Evolutionary conservation across 805 yeast genomes (phyloP).

Genomic region (Lipomyces japonicus): DNA sequence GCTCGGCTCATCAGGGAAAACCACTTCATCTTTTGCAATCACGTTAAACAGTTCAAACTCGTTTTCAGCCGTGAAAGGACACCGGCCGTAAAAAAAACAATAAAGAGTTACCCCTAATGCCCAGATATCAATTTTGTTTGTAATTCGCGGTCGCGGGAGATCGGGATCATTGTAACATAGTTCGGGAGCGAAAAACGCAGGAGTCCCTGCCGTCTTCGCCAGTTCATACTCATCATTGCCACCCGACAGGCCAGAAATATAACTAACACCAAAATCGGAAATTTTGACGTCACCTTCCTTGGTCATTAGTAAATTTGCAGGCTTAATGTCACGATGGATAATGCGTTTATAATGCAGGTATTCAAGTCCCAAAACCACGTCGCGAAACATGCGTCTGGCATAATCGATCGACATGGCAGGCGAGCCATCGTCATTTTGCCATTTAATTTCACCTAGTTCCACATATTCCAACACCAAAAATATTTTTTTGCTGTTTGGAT

Average conservation of each 20-base stretch:
- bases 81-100: conserved; percentile 78
- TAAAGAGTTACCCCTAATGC: conserved; percentile 89
- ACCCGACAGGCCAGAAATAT: conserved; percentile 47
- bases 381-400: conserved; percentile 70
- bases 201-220: conserved; percentile 96
- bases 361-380: conserved; percentile 82
- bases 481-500: conserved; percentile 73
- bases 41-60: conserved; percentile 83
- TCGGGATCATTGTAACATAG: conserved; percentile 59
- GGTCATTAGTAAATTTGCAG: conserved; percentile 79
- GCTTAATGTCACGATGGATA: conserved; percentile 92
- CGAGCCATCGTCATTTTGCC: conserved; percentile 58
- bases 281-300: conserved; percentile 75
- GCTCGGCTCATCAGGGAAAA: conserved; percentile 48
- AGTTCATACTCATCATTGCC: conserved; percentile 61
- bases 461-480: conserved; percentile 86
- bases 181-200: conserved; percentile 95
- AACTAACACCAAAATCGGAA: conserved; percentile 95
- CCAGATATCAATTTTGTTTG: conserved; percentile 93
- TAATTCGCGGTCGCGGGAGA: conserved; percentile 50
- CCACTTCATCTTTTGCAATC: conserved; percentile 59
- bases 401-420: conserved; percentile 68
- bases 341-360: conserved; percentile 87
- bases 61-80: conserved; percentile 84
- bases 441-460: conserved; percentile 83